phyloP scores from a whole-genome alignment of 1,284 basidiomycete species.

The Ceratobasidium papillatum region DNA sequence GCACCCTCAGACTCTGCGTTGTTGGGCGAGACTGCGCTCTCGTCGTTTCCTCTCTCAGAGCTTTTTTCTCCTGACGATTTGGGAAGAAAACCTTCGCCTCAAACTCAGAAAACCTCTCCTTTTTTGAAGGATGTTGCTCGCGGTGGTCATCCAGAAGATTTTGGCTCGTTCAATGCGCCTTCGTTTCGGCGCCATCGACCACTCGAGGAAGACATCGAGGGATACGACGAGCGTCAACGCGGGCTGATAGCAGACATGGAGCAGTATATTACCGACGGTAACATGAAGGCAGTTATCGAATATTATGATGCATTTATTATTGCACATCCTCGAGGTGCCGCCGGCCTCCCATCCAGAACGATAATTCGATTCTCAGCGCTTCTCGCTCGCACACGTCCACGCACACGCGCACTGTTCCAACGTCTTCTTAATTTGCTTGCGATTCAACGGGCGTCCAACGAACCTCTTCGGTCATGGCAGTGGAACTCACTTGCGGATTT shows the following conservation, averaged over 20 bases:
- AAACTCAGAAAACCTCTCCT: neutral
- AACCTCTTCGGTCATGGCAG: slow-evolving; percentile 64
- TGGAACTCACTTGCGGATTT: slow-evolving; percentile 78
- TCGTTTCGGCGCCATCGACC: slow-evolving; percentile 32
- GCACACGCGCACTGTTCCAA: slow-evolving; percentile 66
- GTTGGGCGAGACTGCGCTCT: slow-evolving; percentile 28
- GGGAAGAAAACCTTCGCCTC: neutral
- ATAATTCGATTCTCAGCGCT: slow-evolving; percentile 69
- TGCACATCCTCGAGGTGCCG: slow-evolving; percentile 49
- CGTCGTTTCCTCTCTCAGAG: slow-evolving; percentile 39
- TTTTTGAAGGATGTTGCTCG: slow-evolving; percentile 28
- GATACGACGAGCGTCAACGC: slow-evolving; percentile 25
- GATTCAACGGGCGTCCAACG: slow-evolving; percentile 62
- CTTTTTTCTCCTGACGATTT: slow-evolving; percentile 7
- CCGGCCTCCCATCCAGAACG: slow-evolving; percentile 58
- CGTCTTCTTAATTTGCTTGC: slow-evolving; percentile 70
- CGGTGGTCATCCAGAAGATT: slow-evolving; percentile 34
- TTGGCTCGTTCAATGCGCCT: slow-evolving; percentile 34
- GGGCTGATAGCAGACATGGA: slow-evolving; percentile 29
- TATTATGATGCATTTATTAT: slow-evolving; percentile 50
- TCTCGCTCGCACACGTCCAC: slow-evolving; percentile 61
- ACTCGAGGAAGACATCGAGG: slow-evolving; percentile 14
- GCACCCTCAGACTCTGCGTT: slow-evolving; percentile 25
- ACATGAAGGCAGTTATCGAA: slow-evolving; percentile 23
- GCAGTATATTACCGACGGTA: slow-evolving; percentile 28